Evolutionary conservation across 768 basidiomycete genomes (phyloP), one percentile per base, ranked within the genome.

Genomic region (Candolleomyces eurysporus): DNA sequence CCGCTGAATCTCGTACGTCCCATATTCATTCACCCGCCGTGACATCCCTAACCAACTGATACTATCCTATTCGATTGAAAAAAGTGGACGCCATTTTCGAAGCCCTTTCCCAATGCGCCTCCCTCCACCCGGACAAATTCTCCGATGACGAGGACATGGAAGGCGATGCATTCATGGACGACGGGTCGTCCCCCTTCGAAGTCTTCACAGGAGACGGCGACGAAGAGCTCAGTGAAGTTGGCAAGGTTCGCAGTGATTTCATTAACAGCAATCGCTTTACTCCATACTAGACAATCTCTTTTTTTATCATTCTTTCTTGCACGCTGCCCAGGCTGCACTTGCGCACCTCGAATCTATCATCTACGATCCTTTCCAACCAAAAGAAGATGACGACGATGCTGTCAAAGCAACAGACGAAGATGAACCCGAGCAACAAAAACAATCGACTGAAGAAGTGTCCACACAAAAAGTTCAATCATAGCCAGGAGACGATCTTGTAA

Each of bases 221-320:
- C 21, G 79, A 92, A 67, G 91, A 94, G 74, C 83, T 94, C 65
- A 91, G 87, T 73, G 88, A 89, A 78, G 90, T 89, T 65, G 94
- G 94, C 79, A 87, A 91, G 89, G 92, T 94, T 88, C 91, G 94
- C 90, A 91, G 88, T 74, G 84, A 90, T 90, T 90, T 90, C 73
- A 69, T 82, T 76, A 87, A 87, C 79, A 75, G 88, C 80, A 82
- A 75, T 71, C 90, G 93, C 75, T 94, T 79, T 76, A 79, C 84
- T 61, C 94, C 94, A 67, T 96, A 96, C 85, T 96, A 90, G 90
- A 83, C 75, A 68, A 67, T 61, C 60, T 61, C 65, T 69, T 65
- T 70, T 71, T 65, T 66, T 67, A 61, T 61, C 62, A 65, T 69
- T 65, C 70, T 71, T 66, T 66, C 65, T 63, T 64, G 61, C 51